Conservation (phyloP, 1,284 basidiomycete species). For the Ceratobasidium sp. region DNA sequence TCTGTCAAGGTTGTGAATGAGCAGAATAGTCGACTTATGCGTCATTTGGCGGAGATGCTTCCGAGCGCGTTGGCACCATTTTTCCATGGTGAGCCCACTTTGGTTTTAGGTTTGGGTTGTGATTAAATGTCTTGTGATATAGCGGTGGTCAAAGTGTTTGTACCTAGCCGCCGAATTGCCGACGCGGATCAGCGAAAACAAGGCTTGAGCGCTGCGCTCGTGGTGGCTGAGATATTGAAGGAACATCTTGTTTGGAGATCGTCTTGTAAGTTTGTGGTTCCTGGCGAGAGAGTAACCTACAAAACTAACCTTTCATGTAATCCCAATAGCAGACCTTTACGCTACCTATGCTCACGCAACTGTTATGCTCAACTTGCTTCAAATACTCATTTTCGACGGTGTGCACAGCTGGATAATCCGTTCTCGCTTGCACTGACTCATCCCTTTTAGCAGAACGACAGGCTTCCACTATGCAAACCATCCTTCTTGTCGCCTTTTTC, state of each 20-base stretch:
- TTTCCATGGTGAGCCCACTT: constrained; percentile 78
- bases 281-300: constrained; percentile 39
- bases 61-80: constrained; percentile 84
- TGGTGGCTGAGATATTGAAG: constrained; percentile 78
- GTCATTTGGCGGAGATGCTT: constrained; percentile 73
- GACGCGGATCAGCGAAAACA: constrained; percentile 84
- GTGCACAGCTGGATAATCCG: constrained; percentile 50
- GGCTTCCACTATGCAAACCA: constrained; percentile 66
- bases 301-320: constrained; percentile 6
- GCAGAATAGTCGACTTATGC: constrained; percentile 79
- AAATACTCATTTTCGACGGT: constrained; percentile 87
- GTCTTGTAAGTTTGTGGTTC: constrained; percentile 60
- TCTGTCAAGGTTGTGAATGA: constrained; percentile 52
- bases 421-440: constrained; percentile 45
- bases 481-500: constrained; percentile 80
- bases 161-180: constrained; percentile 77
- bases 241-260: constrained; percentile 73
- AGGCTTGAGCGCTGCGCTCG: constrained; percentile 73
- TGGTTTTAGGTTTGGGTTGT: neutral
- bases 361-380: constrained; percentile 79
- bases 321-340: constrained; percentile 62
- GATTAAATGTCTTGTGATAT: constrained; percentile 38
- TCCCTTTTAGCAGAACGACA: constrained; percentile 65
- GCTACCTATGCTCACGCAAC: constrained; percentile 75
- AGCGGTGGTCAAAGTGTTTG: constrained; percentile 89